These are phyloP conservation scores for Phaeoacremonium minimum DNA, from an alignment of 2,329 filamentous ascomycete species.

Conservation along the genomic window DNA sequence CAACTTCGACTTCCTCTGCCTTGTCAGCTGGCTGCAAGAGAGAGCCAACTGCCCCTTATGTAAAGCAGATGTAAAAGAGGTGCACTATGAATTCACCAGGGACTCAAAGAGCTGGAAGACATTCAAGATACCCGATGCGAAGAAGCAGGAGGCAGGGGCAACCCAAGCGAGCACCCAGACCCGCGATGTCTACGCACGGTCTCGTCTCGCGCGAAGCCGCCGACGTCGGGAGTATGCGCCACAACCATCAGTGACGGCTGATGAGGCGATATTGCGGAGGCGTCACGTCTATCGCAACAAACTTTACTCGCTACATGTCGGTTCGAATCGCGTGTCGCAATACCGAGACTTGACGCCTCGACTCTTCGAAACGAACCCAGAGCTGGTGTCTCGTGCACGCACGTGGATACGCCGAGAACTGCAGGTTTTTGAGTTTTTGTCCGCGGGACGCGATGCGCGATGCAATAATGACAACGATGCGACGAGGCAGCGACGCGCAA, in stretches of 20 bases:
- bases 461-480: slow-evolving; percentile 10
- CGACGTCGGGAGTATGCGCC: slow-evolving; percentile 9
- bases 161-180: not conserved
- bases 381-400: slow-evolving; percentile 71
- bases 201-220: slow-evolving; percentile 6
- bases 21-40: slow-evolving; percentile 76
- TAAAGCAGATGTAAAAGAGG: slow-evolving; percentile 49
- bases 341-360: slow-evolving; percentile 71
- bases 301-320: slow-evolving; percentile 77
- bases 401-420: slow-evolving; percentile 82
- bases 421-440: slow-evolving; percentile 74
- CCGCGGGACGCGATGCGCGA: slow-evolving; percentile 16
- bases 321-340: slow-evolving; percentile 71
- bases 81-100: slow-evolving; percentile 61
- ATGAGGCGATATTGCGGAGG: slow-evolving; percentile 49
- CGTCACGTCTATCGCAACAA: slow-evolving; percentile 68
- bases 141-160: not conserved
- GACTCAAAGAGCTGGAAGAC: slow-evolving; percentile 47
- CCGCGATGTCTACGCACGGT: not conserved
- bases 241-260: slow-evolving; percentile 17
- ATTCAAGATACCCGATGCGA: slow-evolving; percentile 43
- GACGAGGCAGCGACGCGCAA: slow-evolving; percentile 23
- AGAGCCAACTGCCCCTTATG: slow-evolving; percentile 76
- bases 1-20: slow-evolving; percentile 81
- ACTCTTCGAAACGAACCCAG: slow-evolving; percentile 57